A percentile compares a stretch with the other conserved stretches of the same genome.
Conservation (phyloP, 164 flowering plant genomes). For the Stephania japonica region DNA sequence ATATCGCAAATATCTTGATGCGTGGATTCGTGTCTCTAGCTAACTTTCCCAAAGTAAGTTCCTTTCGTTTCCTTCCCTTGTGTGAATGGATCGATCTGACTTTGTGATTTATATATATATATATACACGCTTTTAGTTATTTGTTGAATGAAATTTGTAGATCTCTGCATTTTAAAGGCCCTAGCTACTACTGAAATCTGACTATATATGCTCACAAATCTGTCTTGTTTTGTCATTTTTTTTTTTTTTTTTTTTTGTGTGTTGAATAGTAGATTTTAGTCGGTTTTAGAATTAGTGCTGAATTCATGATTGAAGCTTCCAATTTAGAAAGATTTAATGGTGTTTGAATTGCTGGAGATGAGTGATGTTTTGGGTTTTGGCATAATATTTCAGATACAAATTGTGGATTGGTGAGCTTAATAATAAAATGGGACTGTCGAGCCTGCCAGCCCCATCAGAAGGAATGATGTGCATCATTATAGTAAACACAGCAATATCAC, state of each 20-base stretch:
- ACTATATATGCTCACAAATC: neutral
- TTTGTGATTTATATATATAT: neutral
- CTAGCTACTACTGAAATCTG: too few species aligned
- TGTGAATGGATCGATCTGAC: neutral
- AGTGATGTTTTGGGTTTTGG: too few species aligned
- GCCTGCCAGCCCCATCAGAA: slow-evolving; percentile 58
- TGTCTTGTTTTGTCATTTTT: too few species aligned
- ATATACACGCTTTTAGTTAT: neutral
- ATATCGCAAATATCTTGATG: neutral
- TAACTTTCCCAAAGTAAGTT: neutral
- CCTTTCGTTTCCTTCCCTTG: neutral
- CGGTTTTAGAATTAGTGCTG: too few species aligned
- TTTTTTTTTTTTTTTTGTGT: too few species aligned
- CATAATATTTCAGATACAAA: too few species aligned
- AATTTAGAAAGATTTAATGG: too few species aligned
- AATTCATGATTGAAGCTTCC: too few species aligned
- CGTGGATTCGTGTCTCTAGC: neutral
- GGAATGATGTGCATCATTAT: slow-evolving; percentile 59
- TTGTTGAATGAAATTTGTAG: neutral
- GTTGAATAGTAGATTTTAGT: too few species aligned
- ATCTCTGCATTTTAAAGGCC: neutral
- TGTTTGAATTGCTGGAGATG: too few species aligned
- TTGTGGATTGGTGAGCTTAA: too few species aligned
- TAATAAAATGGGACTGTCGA: slow-evolving; percentile 61
- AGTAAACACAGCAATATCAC: slow-evolving; percentile 61